Evolutionary conservation across 2,329 filamentous ascomycete species (phyloP).

Genomic region (Penicillium sp.): DNA sequence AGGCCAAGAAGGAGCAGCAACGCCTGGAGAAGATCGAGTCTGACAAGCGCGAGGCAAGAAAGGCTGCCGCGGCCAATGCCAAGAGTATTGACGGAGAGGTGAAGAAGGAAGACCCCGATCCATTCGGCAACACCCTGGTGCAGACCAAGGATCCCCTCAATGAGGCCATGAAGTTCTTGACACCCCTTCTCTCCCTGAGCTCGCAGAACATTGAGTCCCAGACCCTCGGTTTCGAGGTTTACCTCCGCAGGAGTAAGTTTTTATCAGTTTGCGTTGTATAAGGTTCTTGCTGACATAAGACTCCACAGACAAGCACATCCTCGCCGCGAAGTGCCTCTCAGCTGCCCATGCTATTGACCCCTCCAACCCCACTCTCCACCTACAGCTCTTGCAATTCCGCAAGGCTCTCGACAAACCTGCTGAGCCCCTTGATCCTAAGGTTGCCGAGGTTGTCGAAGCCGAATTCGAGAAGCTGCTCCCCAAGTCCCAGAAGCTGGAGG

Average conservation of each 20-base stretch:
- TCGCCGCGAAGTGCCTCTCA: slow-evolving; percentile 82
- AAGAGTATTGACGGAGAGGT: slow-evolving; percentile 57
- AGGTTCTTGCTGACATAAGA: slow-evolving; percentile 26
- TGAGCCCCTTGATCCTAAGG: slow-evolving; percentile 63
- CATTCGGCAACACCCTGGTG: slow-evolving; percentile 74
- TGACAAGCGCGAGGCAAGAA: slow-evolving; percentile 83
- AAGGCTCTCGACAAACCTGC: slow-evolving; percentile 58
- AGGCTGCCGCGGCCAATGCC: slow-evolving; percentile 62
- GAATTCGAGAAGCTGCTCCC: slow-evolving; percentile 64
- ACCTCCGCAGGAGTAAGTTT: slow-evolving; percentile 73
- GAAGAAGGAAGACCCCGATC: slow-evolving; percentile 90
- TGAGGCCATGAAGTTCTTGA: slow-evolving; percentile 84
- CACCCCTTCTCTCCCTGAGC: slow-evolving; percentile 76
- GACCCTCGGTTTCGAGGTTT: slow-evolving; percentile 84
- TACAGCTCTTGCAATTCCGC: slow-evolving; percentile 70
- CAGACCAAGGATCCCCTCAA: slow-evolving; percentile 79
- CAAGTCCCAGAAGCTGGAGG: slow-evolving; percentile 56
- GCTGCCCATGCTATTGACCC: slow-evolving; percentile 69
- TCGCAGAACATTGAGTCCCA: slow-evolving; percentile 80
- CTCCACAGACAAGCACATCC: slow-evolving; percentile 72
- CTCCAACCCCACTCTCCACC: slow-evolving; percentile 69
- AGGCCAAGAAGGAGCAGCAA: slow-evolving; percentile 78
- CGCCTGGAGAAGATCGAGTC: slow-evolving; percentile 74
- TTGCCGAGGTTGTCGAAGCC: slow-evolving; percentile 67
- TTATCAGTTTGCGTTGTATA: background rate